These are phyloP conservation scores for Pythium guiyangense DNA, from an alignment of 352 stramenopile species.

Conservation along the genomic window DNA sequence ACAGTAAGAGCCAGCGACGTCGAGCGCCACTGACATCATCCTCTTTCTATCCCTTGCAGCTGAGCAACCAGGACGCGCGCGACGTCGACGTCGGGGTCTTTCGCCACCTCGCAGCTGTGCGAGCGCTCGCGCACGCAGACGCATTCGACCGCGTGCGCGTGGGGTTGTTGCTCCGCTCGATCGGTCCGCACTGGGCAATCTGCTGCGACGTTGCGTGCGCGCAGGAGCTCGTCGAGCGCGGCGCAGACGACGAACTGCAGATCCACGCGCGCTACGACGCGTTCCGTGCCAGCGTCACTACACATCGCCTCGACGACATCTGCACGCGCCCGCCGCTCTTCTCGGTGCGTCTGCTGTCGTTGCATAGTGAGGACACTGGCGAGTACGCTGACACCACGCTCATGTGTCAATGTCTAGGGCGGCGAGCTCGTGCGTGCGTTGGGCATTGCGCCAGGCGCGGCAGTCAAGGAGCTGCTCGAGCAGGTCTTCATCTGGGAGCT, in stretches of 20 bases:
- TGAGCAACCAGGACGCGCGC: conserved; percentile 52
- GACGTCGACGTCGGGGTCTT: conserved; percentile 51
- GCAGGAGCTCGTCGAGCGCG: conserved; percentile 41
- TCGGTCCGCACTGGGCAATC: conserved; percentile 52
- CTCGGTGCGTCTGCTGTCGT: conserved; percentile 2
- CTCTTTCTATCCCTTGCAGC: too few species aligned
- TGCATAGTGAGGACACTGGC: too few species aligned
- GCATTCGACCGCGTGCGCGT: conserved; percentile 43
- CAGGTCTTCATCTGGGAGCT: conserved; percentile 62
- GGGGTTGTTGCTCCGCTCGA: conserved; percentile 43
- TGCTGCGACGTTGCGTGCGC: conserved; percentile 43
- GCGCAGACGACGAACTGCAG: too few species aligned
- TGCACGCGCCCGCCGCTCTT: conserved; percentile 25
- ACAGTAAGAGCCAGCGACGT: too few species aligned
- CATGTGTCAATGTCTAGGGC: conserved; percentile 31
- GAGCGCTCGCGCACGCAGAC: conserved; percentile 5
- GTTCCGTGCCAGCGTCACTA: conserved; percentile 11
- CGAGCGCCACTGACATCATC: too few species aligned
- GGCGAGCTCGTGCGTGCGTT: conserved; percentile 65
- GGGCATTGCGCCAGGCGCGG: conserved; percentile 45
- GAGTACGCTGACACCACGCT: too few species aligned
- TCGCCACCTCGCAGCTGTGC: conserved; percentile 25
- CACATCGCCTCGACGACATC: conserved; percentile 12
- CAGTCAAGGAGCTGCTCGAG: conserved; percentile 56
- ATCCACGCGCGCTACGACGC: conserved; percentile 22